These are phyloP conservation scores for Ajuga chamaepitys DNA, from an alignment of 257 asterid genomes.

Conservation along the genomic window DNA sequence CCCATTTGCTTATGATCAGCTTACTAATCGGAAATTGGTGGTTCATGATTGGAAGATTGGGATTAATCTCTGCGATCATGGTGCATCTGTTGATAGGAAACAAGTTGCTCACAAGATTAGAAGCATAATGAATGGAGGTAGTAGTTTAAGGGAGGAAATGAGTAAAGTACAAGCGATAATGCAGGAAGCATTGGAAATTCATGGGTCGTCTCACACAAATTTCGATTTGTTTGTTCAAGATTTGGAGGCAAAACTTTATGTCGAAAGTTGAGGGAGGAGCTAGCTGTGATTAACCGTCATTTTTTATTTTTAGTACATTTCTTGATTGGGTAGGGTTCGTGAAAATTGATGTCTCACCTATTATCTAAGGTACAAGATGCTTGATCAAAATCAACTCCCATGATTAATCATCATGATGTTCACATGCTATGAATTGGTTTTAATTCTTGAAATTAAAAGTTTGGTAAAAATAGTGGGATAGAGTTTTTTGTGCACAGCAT, in stretches of 20 bases:
- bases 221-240: background rate
- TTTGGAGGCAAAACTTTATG: constrained; percentile 6
- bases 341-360: too few species aligned
- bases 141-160: background rate
- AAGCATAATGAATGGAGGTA: background rate
- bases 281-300: too few species aligned
- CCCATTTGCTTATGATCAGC: background rate
- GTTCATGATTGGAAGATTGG: constrained; percentile 17
- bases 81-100: background rate
- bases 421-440: too few species aligned
- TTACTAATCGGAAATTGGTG: background rate
- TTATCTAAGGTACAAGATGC: too few species aligned
- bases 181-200: background rate
- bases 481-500: too few species aligned
- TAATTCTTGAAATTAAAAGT: too few species aligned
- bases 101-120: background rate
- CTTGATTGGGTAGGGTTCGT: too few species aligned
- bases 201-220: constrained; percentile 6
- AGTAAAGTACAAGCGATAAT: background rate
- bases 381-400: too few species aligned
- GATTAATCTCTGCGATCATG: background rate
- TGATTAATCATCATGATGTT: too few species aligned
- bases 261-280: too few species aligned
- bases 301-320: too few species aligned
- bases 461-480: too few species aligned